Base-by-base conservation (phyloP, 1,284 basidiomycete genomes). In the Takashimella tepidaria region DNA sequence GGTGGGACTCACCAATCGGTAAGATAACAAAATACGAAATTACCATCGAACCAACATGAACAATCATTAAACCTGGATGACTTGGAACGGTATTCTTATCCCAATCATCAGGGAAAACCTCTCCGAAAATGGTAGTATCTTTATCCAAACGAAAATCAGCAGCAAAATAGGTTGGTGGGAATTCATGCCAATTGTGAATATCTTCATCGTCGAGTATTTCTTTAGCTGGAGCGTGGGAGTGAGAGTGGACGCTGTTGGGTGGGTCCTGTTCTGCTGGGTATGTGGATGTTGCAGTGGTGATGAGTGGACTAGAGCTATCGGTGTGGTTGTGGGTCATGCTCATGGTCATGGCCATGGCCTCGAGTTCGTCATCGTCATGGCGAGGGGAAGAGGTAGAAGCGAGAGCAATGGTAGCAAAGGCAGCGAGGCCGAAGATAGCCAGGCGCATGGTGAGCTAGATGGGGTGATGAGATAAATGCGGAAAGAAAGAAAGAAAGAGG, bases 11-110 rank as follows among this genome's bases (percentile, higher is more conserved):
- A 68, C 70, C 55, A 16, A 72, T 57, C 3, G 72, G 72, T 8
- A 74, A 56, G 1, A 59, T 48, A 2, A 49, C 70, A 61, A 72
- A 73, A 57, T 72, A 74, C 13, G 71, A 69, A 10, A 57, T 31
- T 3, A 54, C 51, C 58, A 70, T 66, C 12, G 54, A 54, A 3
- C 46, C 48, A 23, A 66, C 66, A 58, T 74, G 71, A 26, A 61
- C 31, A 11, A 63, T 16, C 60, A 69, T 66, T 53, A 73, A 53
- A 0, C 59, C 57, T 41, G 54, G 56, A 45, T 72, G 69, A n/a
- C 60, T 56, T 6, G 55, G 57, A 2, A 59, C 54, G 5, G 57
- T 54, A n/a, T 61, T 59, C 8, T 57, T 51, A 42, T 69, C 57
- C 68, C 68, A 72, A 20, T 50, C 52, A 4, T 54, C 60, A 19